Percentiles rank a stretch among this genome's conserved stretches.
Conservation (phyloP, 441 rosid genomes). For the Mallotus repandus region DNA sequence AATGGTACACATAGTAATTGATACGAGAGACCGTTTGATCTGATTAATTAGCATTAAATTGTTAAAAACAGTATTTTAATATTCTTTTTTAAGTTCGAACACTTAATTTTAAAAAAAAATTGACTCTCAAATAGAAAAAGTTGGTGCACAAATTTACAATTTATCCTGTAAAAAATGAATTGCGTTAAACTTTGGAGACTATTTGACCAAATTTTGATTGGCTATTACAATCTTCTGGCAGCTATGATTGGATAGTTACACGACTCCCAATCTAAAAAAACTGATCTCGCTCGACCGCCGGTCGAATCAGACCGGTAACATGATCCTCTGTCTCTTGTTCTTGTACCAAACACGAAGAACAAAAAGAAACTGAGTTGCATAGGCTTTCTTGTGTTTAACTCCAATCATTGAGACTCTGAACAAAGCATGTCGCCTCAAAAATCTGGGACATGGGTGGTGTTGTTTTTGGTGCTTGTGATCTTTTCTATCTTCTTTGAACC, state of each 20-base stretch:
- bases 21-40: no score
- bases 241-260: slow-evolving; percentile 16
- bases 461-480: slow-evolving; percentile 44
- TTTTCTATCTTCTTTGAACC: slow-evolving; percentile 35
- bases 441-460: slow-evolving; percentile 33
- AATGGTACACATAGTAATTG: no score
- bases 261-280: background rate
- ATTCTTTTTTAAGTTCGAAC: no score
- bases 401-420: background rate
- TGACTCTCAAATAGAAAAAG: no score
- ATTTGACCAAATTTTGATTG: slow-evolving; percentile 24
- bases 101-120: no score
- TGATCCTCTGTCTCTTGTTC: background rate
- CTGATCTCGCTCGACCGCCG: background rate
- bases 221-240: background rate
- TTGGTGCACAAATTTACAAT: no score
- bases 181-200: background rate
- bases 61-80: no score
- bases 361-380: no score
- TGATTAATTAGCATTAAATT: no score
- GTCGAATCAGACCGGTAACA: background rate
- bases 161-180: no score
- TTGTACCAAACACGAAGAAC: no score
- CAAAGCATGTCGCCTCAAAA: slow-evolving; percentile 27
- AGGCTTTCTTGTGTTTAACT: background rate